Percentiles rank a stretch among this genome's conserved stretches.
Evolutionary conservation across 208 protist genomes (phyloP).

Genomic region (Strigomonas galati): DNA sequence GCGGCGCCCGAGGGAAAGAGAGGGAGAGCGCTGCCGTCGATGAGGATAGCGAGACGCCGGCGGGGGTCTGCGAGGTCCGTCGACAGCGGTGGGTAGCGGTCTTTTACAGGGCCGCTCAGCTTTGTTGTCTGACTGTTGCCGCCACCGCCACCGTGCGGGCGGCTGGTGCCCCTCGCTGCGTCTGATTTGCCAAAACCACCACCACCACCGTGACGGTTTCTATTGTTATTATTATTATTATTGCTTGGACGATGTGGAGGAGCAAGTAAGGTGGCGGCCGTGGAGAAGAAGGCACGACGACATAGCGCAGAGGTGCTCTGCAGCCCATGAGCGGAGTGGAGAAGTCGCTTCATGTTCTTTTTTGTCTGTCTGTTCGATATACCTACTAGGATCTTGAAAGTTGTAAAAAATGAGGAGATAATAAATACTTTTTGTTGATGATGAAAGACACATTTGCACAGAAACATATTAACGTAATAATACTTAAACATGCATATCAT

Average conservation of each 20-base stretch:
- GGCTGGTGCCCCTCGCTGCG: no score
- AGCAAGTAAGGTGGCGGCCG: background rate
- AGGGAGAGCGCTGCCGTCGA: slow-evolving; percentile 57
- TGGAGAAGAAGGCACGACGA: background rate
- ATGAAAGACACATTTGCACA: background rate
- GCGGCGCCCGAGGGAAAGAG: slow-evolving; percentile 1
- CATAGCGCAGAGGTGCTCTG: no score
- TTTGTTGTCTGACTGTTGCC: background rate
- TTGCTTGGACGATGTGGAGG: background rate
- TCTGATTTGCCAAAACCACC: no score
- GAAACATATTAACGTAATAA: no score
- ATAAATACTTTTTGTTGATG: no score
- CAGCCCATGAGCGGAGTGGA: background rate
- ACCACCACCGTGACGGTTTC: background rate
- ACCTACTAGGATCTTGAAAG: no score
- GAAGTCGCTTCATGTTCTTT: background rate
- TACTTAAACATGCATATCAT: no score
- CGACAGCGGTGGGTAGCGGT: slow-evolving; percentile 62
- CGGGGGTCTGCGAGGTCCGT: slow-evolving; percentile 67
- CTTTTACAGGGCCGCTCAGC: slow-evolving; percentile 54
- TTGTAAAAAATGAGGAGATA: no score
- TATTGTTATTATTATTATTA: background rate
- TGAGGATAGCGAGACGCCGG: slow-evolving; percentile 67
- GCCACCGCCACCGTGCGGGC: no score
- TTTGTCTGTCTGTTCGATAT: background rate